Conservation (phyloP, 2,329 filamentous ascomycete genomes). For the Venturia pyrina region DNA sequence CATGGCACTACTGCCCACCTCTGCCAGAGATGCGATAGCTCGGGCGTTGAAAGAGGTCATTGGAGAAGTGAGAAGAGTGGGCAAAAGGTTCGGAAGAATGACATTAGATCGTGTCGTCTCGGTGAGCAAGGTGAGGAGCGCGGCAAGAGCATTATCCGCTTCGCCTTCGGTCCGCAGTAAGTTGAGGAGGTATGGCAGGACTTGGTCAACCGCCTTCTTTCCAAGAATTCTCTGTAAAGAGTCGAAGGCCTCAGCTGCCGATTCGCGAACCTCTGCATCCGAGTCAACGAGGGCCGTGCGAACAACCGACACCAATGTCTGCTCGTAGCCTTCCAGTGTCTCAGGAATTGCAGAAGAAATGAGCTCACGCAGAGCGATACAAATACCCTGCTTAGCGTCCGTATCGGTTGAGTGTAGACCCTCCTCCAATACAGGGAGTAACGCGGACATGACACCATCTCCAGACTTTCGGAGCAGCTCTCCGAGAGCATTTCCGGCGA, state of each 20-base stretch:
- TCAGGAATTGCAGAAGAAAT: slow-evolving; percentile 83
- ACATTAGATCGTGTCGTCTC: slow-evolving; percentile 91
- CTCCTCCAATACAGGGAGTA: slow-evolving; percentile 87
- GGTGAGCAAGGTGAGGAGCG: slow-evolving; percentile 85
- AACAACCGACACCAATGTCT: slow-evolving; percentile 88
- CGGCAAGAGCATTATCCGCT: slow-evolving; percentile 85
- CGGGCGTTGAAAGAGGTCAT: slow-evolving; percentile 93
- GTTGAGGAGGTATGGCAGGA: slow-evolving; percentile 82
- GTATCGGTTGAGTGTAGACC: slow-evolving; percentile 83
- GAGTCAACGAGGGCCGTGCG: slow-evolving; percentile 85
- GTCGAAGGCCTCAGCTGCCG: slow-evolving; percentile 94
- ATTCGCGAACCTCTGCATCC: slow-evolving; percentile 82
- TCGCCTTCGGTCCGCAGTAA: slow-evolving; percentile 78
- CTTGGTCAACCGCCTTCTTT: slow-evolving; percentile 90
- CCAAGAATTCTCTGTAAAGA: slow-evolving; percentile 86
- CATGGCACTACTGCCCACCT: slow-evolving; percentile 85
- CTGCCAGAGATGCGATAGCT: slow-evolving; percentile 82
- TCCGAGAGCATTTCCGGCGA: slow-evolving; percentile 91
- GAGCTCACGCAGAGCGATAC: slow-evolving; percentile 87
- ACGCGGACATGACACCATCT: slow-evolving; percentile 77
- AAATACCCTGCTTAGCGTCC: slow-evolving; percentile 94
- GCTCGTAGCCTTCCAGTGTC: slow-evolving; percentile 86
- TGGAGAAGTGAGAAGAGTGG: slow-evolving; percentile 79
- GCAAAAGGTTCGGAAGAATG: slow-evolving; percentile 91
- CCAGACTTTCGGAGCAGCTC: slow-evolving; percentile 96